Evolutionary conservation across 2,329 filamentous ascomycete species (phyloP), one percentile per base, ranked within the genome.

Genomic region (Colletotrichum sojae): DNA sequence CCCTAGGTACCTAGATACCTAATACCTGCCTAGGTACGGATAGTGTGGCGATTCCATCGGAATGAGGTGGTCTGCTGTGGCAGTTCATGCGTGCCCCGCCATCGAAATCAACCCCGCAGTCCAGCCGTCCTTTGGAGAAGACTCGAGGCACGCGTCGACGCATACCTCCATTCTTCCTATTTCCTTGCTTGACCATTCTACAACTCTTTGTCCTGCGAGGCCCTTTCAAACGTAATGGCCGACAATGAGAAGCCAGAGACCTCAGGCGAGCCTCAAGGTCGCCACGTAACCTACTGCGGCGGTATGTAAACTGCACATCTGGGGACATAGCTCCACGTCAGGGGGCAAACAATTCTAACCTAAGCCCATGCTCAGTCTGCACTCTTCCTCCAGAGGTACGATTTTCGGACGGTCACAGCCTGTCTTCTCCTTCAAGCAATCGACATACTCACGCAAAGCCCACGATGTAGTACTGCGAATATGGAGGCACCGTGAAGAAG

Each of bases 401-500:
- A 49, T 27, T 18, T 40, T 43, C 16, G 36, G 8, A 52, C 48
- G 10, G 13, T 54, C 39, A 31, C 31, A 8, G 10, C 6, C 31
- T 9, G 10, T 36, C 10, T 9, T 6, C 18, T 10, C 27, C 15
- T 45, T 10, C 13, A 45, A 51, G 10, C 46, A 36, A 5, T 36
- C 22, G 9, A n/a, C 6, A 46, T 51, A 25, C 45, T 61, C 31
- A 68, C 18, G 15, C 22, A 31, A 4, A 18, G 15, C 12, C 25
- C n/a, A 5, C 22, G 20, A 39, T 48, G 16, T 83, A 98, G 96
- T 99, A 98, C 84, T 99, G 96, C 86, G 96, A 99, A 84, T 98
- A 98, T 82, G 96, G 96, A 78, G 95, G 95, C 73, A 98, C 95
- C 46, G 91, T 92, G 25, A 97, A 94, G 83, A 99, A 98, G 84